Percentiles rank a stretch among this genome's conserved stretches.
Evolutionary conservation across 1,284 basidiomycete species (phyloP).

Genomic region (Ceratobasidium sp.): DNA sequence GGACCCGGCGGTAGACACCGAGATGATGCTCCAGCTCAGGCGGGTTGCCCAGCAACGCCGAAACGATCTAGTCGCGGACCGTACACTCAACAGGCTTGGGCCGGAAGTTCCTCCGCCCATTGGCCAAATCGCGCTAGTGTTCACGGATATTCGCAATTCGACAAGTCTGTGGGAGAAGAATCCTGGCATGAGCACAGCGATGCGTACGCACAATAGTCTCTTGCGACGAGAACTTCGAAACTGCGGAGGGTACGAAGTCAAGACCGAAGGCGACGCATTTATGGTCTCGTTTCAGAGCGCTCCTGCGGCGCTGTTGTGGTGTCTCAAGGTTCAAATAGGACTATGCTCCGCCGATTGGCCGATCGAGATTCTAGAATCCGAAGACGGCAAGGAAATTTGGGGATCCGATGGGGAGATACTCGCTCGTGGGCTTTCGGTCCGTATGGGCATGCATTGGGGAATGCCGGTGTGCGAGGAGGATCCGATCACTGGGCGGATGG

Average conservation of each 20-base stretch:
- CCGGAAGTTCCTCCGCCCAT: constrained; percentile 86
- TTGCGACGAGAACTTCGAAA: constrained; percentile 86
- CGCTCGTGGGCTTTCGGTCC: constrained; percentile 88
- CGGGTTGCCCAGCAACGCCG: constrained; percentile 44
- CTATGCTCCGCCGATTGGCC: constrained; percentile 93
- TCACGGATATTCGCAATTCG: constrained; percentile 98
- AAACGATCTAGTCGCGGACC: constrained; percentile 51
- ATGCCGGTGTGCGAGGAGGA: constrained; percentile 91
- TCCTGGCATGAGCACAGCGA: constrained; percentile 93
- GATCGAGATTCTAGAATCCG: constrained; percentile 88
- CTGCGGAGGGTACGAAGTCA: constrained; percentile 98
- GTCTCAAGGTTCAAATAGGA: constrained; percentile 85
- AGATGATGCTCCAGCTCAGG: constrained; percentile 43
- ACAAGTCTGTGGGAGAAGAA: constrained; percentile 98
- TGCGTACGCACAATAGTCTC: constrained; percentile 89
- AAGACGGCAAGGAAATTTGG: constrained; percentile 85
- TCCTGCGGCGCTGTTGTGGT: constrained; percentile 89
- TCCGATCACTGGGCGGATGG: constrained; percentile 95
- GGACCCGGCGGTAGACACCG: constrained; percentile 45
- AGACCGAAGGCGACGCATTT: constrained; percentile 99
- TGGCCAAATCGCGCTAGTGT: constrained; percentile 92
- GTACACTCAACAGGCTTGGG: constrained; percentile 65
- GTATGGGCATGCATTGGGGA: constrained; percentile 98
- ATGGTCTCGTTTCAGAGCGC: constrained; percentile 97
- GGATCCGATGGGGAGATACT: constrained; percentile 76